Conservation (phyloP, 2,329 filamentous ascomycete species). For the Fusarium cyanostomum region DNA sequence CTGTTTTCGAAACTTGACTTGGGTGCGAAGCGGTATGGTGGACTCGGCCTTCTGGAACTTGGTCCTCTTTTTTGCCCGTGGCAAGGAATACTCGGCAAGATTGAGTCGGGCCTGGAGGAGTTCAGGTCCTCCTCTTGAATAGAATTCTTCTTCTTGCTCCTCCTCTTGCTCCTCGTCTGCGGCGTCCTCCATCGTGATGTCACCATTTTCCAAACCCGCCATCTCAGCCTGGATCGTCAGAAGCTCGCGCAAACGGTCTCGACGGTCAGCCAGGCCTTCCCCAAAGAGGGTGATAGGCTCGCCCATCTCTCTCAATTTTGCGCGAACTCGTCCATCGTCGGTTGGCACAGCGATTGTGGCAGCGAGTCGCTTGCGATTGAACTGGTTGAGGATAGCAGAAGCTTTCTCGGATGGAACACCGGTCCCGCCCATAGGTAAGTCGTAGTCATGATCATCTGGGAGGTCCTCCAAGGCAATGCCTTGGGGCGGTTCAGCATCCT, state of each 20-base stretch:
- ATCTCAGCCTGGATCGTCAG: constrained; percentile 78
- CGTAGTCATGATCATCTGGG: constrained; percentile 82
- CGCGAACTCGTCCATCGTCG: constrained; percentile 86
- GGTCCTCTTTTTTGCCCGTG: constrained; percentile 79
- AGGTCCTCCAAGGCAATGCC: constrained; percentile 62
- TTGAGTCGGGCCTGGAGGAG: constrained; percentile 79
- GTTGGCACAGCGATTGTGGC: constrained; percentile 93
- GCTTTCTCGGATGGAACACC: constrained; percentile 83
- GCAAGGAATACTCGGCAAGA: constrained; percentile 85
- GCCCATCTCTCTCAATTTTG: constrained; percentile 83
- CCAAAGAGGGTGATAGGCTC: constrained; percentile 95
- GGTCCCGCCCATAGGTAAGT: constrained; percentile 70
- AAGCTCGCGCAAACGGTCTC: constrained; percentile 86
- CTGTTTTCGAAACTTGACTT: constrained; percentile 90
- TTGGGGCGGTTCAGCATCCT: constrained; percentile 74
- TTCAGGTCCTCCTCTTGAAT: constrained; percentile 81
- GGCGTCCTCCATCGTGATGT: constrained; percentile 69
- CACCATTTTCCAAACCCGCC: constrained; percentile 63
- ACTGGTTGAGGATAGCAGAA: constrained; percentile 85
- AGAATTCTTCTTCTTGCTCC: constrained; percentile 92
- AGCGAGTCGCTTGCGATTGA: constrained; percentile 89
- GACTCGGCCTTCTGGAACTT: constrained; percentile 83
- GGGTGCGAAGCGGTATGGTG: constrained; percentile 84
- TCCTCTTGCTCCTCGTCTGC: constrained; percentile 69
- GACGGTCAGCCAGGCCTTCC: constrained; percentile 84